Percentiles rank a stretch among this genome's conserved stretches.
phyloP scores from a whole-genome alignment of 805 yeast species.

The Starmerella kuoi region DNA sequence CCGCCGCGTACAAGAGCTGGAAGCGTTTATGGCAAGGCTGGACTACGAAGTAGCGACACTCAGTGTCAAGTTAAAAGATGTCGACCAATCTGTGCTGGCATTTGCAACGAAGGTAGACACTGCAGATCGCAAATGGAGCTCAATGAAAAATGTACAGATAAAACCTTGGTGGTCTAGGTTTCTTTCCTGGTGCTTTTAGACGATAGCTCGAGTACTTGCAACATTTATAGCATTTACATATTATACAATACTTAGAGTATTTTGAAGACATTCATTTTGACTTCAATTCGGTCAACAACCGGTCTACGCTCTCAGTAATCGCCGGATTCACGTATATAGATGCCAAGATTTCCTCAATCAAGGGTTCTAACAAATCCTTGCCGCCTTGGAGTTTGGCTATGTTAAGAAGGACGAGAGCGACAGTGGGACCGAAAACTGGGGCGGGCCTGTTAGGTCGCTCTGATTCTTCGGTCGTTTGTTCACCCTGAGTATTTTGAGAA shows the following conservation, averaged over 20 bases:
- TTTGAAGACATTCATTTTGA: neutral
- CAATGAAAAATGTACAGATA: slow-evolving; percentile 1
- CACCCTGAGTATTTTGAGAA: neutral
- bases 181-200: neutral
- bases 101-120: slow-evolving; percentile 33
- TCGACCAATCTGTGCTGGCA: slow-evolving; percentile 45
- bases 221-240: no score
- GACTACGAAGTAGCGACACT: slow-evolving; percentile 54
- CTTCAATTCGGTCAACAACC: slow-evolving; percentile 17
- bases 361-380: slow-evolving; percentile 18
- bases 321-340: slow-evolving; percentile 23
- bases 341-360: slow-evolving; percentile 17
- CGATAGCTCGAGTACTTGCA: no score
- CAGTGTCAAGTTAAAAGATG: slow-evolving; percentile 50
- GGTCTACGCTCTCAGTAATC: slow-evolving; percentile 22
- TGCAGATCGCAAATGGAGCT: slow-evolving; percentile 24
- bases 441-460: slow-evolving; percentile 17
- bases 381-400: slow-evolving; percentile 27
- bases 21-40: slow-evolving; percentile 42
- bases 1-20: slow-evolving; percentile 38
- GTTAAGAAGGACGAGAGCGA: slow-evolving; percentile 30
- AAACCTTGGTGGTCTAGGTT: slow-evolving; percentile 8
- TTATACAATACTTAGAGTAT: no score
- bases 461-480: slow-evolving; percentile 1
- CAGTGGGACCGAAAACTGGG: slow-evolving; percentile 27